Evolutionary conservation across 2,329 filamentous ascomycete species (phyloP).

Genomic region (Bipolaris cookei): DNA sequence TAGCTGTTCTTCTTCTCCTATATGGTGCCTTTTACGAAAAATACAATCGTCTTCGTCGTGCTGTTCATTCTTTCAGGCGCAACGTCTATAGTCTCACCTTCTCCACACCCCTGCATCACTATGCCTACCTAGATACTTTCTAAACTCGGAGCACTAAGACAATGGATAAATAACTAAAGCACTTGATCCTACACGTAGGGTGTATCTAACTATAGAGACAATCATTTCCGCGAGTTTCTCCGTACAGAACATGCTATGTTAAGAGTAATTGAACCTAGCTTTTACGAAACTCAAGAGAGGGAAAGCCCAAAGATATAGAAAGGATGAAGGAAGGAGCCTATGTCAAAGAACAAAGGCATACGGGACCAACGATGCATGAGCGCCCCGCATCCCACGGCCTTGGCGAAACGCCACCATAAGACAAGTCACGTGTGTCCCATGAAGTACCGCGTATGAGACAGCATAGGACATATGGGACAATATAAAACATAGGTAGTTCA

Average conservation of each 20-base stretch:
- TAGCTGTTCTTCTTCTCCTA: not conserved
- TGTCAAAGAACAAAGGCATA: too few relatives aligned
- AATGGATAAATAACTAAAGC: not conserved
- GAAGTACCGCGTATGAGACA: too few relatives aligned
- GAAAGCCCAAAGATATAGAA: too few relatives aligned
- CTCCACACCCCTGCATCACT: constrained; percentile 1
- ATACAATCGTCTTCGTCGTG: not conserved
- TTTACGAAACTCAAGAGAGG: too few relatives aligned
- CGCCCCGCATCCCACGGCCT: too few relatives aligned
- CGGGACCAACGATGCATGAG: too few relatives aligned
- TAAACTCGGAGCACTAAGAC: not conserved
- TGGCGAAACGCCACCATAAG: too few relatives aligned
- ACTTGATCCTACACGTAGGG: not conserved
- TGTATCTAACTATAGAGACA: not conserved
- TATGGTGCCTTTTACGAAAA: not conserved
- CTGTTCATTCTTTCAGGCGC: not conserved
- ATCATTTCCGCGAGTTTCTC: not conserved
- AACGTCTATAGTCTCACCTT: not conserved
- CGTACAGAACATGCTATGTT: not conserved
- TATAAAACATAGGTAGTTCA: too few relatives aligned
- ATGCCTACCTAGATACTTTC: not conserved
- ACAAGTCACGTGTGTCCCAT: too few relatives aligned
- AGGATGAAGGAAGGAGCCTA: too few relatives aligned
- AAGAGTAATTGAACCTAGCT: too few relatives aligned
- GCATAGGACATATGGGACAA: too few relatives aligned